Evolutionary conservation across 805 yeast species (phyloP).

Genomic region (Lipomyces orientalis): DNA sequence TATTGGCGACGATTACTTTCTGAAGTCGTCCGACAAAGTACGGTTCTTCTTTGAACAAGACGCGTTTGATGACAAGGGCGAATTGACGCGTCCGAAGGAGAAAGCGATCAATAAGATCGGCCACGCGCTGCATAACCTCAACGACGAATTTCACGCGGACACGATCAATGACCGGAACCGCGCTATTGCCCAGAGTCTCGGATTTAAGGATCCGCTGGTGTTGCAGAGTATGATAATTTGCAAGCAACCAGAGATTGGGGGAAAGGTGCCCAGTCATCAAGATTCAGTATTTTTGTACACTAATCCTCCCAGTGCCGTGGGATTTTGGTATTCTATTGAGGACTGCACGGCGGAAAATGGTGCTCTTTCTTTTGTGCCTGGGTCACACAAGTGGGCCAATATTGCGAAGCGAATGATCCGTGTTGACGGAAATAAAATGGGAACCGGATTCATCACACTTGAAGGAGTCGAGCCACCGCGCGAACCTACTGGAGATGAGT

Average conservation of each 20-base stretch:
- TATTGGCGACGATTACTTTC: conserved; percentile 74
- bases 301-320: conserved; percentile 71
- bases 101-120: conserved; percentile 77
- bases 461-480: conserved; percentile 44
- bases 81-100: conserved; percentile 58
- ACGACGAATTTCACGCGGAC: conserved; percentile 54
- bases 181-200: conserved; percentile 58
- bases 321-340: conserved; percentile 83
- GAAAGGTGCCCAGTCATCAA: conserved; percentile 77
- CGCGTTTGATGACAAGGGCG: conserved; percentile 63
- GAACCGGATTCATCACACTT: conserved; percentile 59
- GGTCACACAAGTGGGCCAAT: conserved; percentile 65
- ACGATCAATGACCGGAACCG: conserved; percentile 60
- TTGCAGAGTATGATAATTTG: conserved; percentile 80
- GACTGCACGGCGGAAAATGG: conserved; percentile 73
- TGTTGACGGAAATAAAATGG: conserved; percentile 53
- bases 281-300: conserved; percentile 78
- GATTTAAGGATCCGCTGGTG: conserved; percentile 68
- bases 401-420: conserved; percentile 69
- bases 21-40: conserved; percentile 71
- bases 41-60: conserved; percentile 73
- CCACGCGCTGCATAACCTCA: conserved; percentile 70
- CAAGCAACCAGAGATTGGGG: conserved; percentile 76
- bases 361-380: conserved; percentile 70
- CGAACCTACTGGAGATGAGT: conserved; percentile 49